Evolutionary conservation across 2,329 filamentous ascomycete species (phyloP).

Genomic region (Colletotrichum zoysiae): DNA sequence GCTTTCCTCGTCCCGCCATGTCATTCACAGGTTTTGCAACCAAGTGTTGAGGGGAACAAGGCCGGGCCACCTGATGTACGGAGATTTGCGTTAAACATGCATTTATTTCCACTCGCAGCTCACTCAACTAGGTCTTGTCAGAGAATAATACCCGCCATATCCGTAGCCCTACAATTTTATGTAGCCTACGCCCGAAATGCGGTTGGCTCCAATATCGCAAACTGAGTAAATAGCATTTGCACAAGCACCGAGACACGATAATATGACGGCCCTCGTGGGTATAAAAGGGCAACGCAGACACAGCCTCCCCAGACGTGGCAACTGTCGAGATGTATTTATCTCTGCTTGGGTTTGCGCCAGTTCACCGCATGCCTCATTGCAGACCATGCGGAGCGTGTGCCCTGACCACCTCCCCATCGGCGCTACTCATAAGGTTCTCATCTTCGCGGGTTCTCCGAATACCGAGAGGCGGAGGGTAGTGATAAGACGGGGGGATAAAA

Average conservation of each 20-base stretch:
- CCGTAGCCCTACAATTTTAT: neutral
- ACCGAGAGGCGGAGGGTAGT: neutral
- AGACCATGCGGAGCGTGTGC: neutral
- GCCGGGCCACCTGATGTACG: neutral
- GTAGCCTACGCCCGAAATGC: too few species aligned
- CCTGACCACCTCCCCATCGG: neutral
- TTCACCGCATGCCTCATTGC: neutral
- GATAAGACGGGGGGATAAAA: neutral
- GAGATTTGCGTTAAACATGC: neutral
- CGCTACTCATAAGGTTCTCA: too few species aligned
- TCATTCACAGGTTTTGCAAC: neutral
- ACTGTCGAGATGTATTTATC: neutral
- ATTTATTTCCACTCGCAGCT: neutral
- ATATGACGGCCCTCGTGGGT: too few species aligned
- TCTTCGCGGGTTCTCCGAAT: neutral
- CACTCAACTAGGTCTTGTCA: neutral
- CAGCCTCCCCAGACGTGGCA: neutral
- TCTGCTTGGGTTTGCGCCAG: neutral
- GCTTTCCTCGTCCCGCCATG: neutral
- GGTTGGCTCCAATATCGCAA: neutral
- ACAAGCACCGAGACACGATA: too few species aligned
- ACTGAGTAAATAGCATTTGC: neutral
- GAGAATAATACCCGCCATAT: neutral
- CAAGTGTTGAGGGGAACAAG: neutral
- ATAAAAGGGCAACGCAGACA: too few species aligned